Evolutionary conservation across 352 stramenopile genomes (phyloP), one percentile per base, ranked within the genome.

Genomic region (Pythium plurisporium): DNA sequence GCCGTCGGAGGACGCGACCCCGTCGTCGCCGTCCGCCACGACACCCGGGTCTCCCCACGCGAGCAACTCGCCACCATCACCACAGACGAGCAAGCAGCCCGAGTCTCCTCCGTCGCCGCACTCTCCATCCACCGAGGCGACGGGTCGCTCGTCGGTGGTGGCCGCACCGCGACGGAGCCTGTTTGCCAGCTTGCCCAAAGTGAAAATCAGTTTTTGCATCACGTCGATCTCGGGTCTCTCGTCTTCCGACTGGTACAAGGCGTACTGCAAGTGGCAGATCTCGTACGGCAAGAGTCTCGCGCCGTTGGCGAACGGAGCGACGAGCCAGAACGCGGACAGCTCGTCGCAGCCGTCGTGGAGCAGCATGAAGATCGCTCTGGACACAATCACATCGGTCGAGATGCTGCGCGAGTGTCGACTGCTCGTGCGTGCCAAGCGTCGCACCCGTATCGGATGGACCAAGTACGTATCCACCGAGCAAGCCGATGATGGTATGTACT

Each of bases 241-340:
- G 11, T 19, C 19, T 6, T 63, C 31, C 25, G 55, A 63, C 37
- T 63, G 55, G 55, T 29, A 31, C 29, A 55, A 56, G 37, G 15
- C 38, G 37, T 52, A 63, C 46, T 63, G 55, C 46, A 55, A 63
- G 37, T 63, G 55, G 55, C 9, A 36, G 19, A 27, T 63, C 4
- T 30, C 42, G 11, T 44, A 63, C 23, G 45, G 55, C 23, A 40
- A 50, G 36, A 45, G 38, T 11, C 2, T 31, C 5, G 12, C 46
- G 19, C 36, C 40, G 23, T 14, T 63, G 25, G 55, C 55, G n/a
- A 45, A 9, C 5, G 55, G 55, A 1, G 41, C 30, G 30, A 63
- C 55, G 19, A 23, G 46, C 23, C 46, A 52, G 20, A 29, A 56
- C 30, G 27, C 47, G 14, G 38, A 52, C 46, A 40, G 38, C 20